phyloP scores from a whole-genome alignment of 805 yeast species.

The Komagataella pastoris region DNA sequence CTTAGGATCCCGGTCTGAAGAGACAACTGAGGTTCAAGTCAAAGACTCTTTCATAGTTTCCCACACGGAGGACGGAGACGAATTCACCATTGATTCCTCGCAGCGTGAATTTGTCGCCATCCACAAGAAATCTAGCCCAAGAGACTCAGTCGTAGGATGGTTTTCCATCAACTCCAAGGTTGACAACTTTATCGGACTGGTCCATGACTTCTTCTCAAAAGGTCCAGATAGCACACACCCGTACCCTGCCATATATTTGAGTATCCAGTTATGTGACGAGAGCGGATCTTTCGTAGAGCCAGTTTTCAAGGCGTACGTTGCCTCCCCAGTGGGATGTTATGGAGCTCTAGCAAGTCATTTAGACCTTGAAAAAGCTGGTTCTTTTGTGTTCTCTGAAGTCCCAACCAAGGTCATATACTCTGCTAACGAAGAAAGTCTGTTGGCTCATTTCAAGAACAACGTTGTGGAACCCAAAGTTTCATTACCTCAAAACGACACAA shows the following conservation, averaged over 20 bases:
- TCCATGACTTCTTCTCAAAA: constrained; percentile 69
- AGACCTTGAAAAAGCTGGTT: constrained; percentile 24
- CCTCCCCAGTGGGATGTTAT: constrained; percentile 58
- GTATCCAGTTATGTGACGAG: constrained; percentile 45
- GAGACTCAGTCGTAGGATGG: constrained; percentile 77
- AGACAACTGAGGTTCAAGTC: constrained; percentile 62
- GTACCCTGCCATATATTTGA: constrained; percentile 66
- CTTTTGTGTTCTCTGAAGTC: constrained; percentile 64
- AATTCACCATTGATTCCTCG: constrained; percentile 65
- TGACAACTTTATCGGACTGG: constrained; percentile 60
- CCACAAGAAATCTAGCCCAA: constrained; percentile 68
- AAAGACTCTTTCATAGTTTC: constrained; percentile 75
- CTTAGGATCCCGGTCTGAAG: constrained; percentile 72
- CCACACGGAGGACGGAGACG: constrained; percentile 61
- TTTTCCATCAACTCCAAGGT: constrained; percentile 47
- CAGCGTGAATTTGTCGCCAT: constrained; percentile 55
- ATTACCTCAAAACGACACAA: constrained; percentile 23
- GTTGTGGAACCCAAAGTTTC: constrained; percentile 19
- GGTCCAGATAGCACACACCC: constrained; percentile 61
- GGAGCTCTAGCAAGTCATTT: constrained; percentile 20
- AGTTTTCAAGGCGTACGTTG: constrained; percentile 52
- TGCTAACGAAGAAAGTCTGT: constrained; percentile 46
- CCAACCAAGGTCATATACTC: constrained; percentile 48
- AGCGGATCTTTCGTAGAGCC: constrained; percentile 40
- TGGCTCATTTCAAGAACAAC: constrained; percentile 16